Evolutionary conservation across 2,329 filamentous ascomycete genomes (phyloP).

Genomic region (Ploettnerulaceae sp.): DNA sequence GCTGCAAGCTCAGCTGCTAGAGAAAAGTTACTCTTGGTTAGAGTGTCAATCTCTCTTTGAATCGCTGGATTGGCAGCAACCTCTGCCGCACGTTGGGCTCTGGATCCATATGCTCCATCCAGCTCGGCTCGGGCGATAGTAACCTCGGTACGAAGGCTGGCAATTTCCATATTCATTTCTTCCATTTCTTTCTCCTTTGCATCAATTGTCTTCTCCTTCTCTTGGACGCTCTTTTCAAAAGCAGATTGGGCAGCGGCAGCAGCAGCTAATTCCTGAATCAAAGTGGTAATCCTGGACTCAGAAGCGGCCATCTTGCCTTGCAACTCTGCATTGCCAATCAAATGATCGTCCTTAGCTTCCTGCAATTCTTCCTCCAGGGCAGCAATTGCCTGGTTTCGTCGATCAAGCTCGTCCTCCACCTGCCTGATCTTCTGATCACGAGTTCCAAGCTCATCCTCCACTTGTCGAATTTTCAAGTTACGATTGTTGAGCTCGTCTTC

Average conservation of each 20-base stretch:
- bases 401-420: conserved; percentile 31
- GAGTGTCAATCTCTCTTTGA: conserved; percentile 54
- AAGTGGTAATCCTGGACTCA: conserved; percentile 26
- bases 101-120: conserved; percentile 86
- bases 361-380: conserved; percentile 33
- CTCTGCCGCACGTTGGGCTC: conserved; percentile 63
- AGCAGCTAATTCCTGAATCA: conserved; percentile 26
- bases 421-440: conserved; percentile 30
- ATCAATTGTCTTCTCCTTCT: conserved; percentile 21
- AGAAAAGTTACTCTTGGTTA: conserved; percentile 42
- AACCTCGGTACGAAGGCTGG: conserved; percentile 68
- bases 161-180: conserved; percentile 58
- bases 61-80: conserved; percentile 53
- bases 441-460: conserved; percentile 32
- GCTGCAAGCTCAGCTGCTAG: conserved; percentile 29
- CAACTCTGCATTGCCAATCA: conserved; percentile 28
- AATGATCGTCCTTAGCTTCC: conserved; percentile 29
- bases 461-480: conserved; percentile 29
- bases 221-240: conserved; percentile 19
- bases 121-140: conserved; percentile 90
- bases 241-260: conserved; percentile 23
- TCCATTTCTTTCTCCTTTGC: conserved; percentile 45
- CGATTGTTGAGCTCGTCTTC: conserved; percentile 31
- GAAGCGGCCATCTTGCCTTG: conserved; percentile 27
- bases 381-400: conserved; percentile 30